Evolutionary conservation across 768 basidiomycete genomes (phyloP), one percentile per base, ranked within the genome.

Genomic region (Mycena kentingensis): DNA sequence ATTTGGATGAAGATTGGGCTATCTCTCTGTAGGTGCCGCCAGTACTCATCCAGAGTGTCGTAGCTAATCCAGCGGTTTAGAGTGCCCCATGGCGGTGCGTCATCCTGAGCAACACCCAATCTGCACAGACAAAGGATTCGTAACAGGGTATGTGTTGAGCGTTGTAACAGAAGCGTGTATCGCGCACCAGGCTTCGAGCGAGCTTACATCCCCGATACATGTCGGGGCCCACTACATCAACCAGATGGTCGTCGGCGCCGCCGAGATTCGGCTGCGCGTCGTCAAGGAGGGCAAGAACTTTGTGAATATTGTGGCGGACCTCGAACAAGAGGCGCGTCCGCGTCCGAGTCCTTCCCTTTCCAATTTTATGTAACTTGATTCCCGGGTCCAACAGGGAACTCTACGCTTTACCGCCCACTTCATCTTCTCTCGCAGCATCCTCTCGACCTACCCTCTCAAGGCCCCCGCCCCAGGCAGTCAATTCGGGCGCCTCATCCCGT

Each of bases 221-320:
- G 44, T 45, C 44, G 12, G 26, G n/a, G 44, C 27, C 15, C 44
- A 45, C 44, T 45, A 45, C 27, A 24, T 45, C 5, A 24, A 25
- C 16, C 44, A 11, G 5, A 45, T 27, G 18, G 8, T 5, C 15
- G 7, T 43, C 24, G 26, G 8, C 41, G 5, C 12, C 8, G 31
- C 15, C 18, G 41, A 43, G 26, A 18, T 43, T 11, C 19, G 25
- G 15, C 8, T 43, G 12, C 13, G 24, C 7, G 22, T 43, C 13
- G 8, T 43, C 5, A 43, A 43, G 18, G 19, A 24, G 19, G 41
- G 41, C 12, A 43, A 18, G 26, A 43, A 18, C 41, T 43, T 43
- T 27, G 41, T 43, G 10, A 43, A 43, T 18, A 21, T 43, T 11
- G 5, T 43, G 8, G 41, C 41, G 24, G 41, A 43, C 13, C 41